Conservation (phyloP, 1,284 basidiomycete genomes). For the Ganoderma multipileum region DNA sequence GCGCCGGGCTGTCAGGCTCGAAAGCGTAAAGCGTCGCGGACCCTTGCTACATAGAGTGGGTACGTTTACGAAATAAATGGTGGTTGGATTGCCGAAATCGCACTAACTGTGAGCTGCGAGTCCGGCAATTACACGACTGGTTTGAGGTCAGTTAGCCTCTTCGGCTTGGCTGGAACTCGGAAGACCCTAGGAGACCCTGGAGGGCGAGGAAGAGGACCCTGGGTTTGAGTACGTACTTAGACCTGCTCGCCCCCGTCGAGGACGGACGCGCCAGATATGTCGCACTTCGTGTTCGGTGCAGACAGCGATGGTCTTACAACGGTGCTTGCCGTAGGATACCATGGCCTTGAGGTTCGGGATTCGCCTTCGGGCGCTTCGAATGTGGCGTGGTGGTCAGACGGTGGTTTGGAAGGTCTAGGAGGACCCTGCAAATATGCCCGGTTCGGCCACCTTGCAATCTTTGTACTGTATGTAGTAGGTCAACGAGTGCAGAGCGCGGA, state of each 20-base stretch:
- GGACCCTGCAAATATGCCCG: not conserved
- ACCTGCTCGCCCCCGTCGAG: not conserved
- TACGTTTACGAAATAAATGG: not conserved
- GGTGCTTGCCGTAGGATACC: not conserved
- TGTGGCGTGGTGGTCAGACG: not conserved
- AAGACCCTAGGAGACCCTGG: not conserved
- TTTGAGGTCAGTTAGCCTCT: not conserved
- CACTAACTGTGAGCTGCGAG: not conserved
- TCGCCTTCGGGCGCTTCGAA: not conserved
- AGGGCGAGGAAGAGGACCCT: not conserved
- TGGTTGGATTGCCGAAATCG: not conserved
- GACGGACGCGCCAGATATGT: not conserved
- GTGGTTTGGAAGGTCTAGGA: not conserved
- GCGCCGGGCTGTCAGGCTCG: not conserved
- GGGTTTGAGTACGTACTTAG: not conserved
- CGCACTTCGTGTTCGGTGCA: not conserved
- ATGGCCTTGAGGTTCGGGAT: not conserved
- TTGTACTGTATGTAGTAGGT: not conserved
- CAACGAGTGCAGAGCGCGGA: not conserved
- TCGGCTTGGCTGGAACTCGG: not conserved
- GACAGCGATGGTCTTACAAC: not conserved
- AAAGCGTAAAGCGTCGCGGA: constrained; percentile 2
- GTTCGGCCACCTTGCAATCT: not conserved
- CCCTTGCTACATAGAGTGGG: not conserved
- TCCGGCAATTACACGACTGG: not conserved